Conservation (phyloP, 257 asterid species). For the Ocimum tenuiflorum region DNA sequence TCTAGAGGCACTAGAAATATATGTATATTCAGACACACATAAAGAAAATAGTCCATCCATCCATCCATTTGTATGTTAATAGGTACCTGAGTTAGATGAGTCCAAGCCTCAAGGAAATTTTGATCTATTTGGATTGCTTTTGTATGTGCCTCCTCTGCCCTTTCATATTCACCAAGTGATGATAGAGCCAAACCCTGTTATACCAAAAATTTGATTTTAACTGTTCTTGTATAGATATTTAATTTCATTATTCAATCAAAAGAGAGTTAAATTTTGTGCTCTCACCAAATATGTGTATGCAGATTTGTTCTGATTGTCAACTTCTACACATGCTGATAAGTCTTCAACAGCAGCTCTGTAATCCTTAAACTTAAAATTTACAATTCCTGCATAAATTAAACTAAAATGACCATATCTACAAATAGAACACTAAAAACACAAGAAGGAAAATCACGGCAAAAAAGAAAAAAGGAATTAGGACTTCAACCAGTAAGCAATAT, state of each 20-base stretch:
- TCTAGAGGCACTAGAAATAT: not conserved
- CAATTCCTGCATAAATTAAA: slow-evolving; percentile 66
- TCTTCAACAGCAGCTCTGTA: slow-evolving; percentile 83
- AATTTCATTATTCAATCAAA: slow-evolving; percentile 17
- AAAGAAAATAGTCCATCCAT: not conserved
- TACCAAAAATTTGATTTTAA: slow-evolving; percentile 16
- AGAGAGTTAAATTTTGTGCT: slow-evolving; percentile 14
- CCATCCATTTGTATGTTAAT: slow-evolving; percentile 1
- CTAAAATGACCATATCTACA: slow-evolving; percentile 14
- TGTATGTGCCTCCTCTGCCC: slow-evolving; percentile 89
- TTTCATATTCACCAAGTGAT: slow-evolving; percentile 72
- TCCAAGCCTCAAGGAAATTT: slow-evolving; percentile 86
- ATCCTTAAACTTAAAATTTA: slow-evolving; percentile 91
- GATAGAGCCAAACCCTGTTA: slow-evolving; percentile 87
- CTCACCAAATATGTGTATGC: slow-evolving; percentile 94
- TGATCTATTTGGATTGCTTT: slow-evolving; percentile 82
- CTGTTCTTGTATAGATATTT: slow-evolving; percentile 5
- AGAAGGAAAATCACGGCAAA: not conserved
- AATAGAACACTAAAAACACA: slow-evolving; percentile 18
- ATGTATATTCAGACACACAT: not conserved
- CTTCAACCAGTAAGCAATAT: slow-evolving; percentile 17
- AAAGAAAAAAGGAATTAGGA: not conserved
- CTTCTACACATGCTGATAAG: slow-evolving; percentile 71
- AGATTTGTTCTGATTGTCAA: slow-evolving; percentile 82
- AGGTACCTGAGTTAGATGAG: slow-evolving; percentile 92